Conservation (phyloP, 202 grass and related monocot species). For the Saccharum hybrid region DNA sequence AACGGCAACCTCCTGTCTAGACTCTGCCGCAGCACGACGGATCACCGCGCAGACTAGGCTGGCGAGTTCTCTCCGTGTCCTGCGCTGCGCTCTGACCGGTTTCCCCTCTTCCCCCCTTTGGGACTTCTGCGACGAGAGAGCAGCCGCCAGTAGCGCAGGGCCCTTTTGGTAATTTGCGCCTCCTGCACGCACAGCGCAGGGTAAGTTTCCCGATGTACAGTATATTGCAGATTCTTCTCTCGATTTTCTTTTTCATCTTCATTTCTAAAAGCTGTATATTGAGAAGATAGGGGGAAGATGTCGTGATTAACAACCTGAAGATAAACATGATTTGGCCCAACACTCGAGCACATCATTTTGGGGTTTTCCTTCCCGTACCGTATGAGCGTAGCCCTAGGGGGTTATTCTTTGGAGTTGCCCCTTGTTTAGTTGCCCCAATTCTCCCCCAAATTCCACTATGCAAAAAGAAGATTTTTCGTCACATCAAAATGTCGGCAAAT, state of each 20-base stretch:
- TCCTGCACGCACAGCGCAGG: background rate
- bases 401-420: no score
- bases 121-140: background rate
- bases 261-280: no score
- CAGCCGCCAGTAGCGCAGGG: background rate
- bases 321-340: no score
- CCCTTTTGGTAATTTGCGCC: conserved; percentile 23
- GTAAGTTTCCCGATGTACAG: background rate
- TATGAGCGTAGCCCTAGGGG: no score
- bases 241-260: background rate
- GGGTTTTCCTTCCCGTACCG: no score
- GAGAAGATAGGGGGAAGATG: no score
- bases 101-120: background rate
- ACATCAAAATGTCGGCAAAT: no score
- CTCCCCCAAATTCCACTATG: no score
- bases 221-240: background rate
- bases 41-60: conserved; percentile 22
- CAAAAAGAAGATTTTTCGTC: no score
- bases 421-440: no score
- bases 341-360: no score
- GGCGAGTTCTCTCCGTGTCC: background rate
- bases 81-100: background rate
- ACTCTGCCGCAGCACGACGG: background rate
- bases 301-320: no score
- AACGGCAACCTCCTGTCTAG: background rate